These are phyloP conservation scores for Raphanus raphanistrum DNA, from an alignment of 345 rosid genomes.

Conservation along the genomic window DNA sequence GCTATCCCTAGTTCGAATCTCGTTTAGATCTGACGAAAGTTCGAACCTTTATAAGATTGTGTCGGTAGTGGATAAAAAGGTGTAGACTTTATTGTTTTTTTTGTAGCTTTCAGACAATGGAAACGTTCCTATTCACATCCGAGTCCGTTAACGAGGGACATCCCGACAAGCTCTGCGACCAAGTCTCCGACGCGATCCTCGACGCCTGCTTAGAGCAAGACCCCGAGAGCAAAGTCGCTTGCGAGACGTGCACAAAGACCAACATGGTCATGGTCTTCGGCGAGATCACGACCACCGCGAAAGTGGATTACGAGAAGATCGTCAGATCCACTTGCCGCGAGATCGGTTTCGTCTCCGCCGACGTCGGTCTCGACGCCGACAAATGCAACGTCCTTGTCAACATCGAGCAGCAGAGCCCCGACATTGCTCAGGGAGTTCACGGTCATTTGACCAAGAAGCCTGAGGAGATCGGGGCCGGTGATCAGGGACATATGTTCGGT, in stretches of 20 bases:
- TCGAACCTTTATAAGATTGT: not conserved
- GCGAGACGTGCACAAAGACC: conserved; percentile 83
- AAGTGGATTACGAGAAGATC: conserved; percentile 68
- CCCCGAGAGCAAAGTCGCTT: conserved; percentile 83
- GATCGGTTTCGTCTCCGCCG: conserved; percentile 66
- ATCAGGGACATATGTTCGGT: conserved; percentile 83
- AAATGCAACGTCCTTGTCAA: conserved; percentile 73
- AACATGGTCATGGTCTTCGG: conserved; percentile 88
- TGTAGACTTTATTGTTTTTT: not conserved
- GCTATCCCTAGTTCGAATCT: not conserved
- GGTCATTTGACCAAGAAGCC: conserved; percentile 79
- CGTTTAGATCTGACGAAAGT: conserved; percentile 16
- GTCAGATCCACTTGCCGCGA: conserved; percentile 77
- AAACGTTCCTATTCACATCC: conserved; percentile 79
- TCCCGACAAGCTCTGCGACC: conserved; percentile 84
- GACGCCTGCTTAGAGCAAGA: conserved; percentile 85
- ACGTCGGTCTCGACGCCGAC: conserved; percentile 82
- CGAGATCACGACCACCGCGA: conserved; percentile 75
- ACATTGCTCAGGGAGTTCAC: conserved; percentile 82
- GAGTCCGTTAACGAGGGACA: conserved; percentile 90
- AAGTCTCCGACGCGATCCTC: conserved; percentile 79
- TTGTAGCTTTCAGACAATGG: conserved; percentile 46
- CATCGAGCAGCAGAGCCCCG: conserved; percentile 81
- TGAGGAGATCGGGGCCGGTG: conserved; percentile 87
- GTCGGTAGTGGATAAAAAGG: not conserved